phyloP scores from a whole-genome alignment of 2,329 filamentous ascomycete genomes.

The Aspergillus sp. region DNA sequence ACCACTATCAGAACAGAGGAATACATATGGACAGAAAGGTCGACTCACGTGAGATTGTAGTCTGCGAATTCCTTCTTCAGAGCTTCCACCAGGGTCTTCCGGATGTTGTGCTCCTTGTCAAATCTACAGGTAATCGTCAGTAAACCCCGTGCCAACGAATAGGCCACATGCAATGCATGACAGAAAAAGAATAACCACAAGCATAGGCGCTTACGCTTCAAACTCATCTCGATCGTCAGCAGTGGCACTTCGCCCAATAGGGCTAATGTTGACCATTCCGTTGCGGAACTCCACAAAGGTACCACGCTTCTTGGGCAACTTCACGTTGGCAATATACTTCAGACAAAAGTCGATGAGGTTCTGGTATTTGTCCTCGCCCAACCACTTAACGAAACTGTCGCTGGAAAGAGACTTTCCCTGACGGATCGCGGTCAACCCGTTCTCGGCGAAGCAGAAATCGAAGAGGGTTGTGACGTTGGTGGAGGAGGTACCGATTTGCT shows the following conservation, averaged over 20 bases:
- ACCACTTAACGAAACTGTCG: conserved; percentile 82
- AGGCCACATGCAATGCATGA: not conserved
- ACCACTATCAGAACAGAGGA: conserved; percentile 3
- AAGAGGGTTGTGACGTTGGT: conserved; percentile 74
- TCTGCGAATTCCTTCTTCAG: conserved; percentile 76
- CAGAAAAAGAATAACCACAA: not conserved
- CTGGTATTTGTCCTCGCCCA: conserved; percentile 73
- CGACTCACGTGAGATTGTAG: conserved; percentile 71
- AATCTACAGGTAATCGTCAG: conserved; percentile 39
- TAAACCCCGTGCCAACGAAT: not conserved
- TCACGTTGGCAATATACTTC: conserved; percentile 53
- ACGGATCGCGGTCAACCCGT: conserved; percentile 86
- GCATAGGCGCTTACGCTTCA: conserved; percentile 41
- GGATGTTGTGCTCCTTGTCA: conserved; percentile 68
- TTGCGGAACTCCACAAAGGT: conserved; percentile 61
- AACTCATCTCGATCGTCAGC: conserved; percentile 73
- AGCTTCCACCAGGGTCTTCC: conserved; percentile 65
- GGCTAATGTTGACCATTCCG: conserved; percentile 58
- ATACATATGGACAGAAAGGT: not conserved
- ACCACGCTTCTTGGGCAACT: conserved; percentile 55
- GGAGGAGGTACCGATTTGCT: conserved; percentile 69
- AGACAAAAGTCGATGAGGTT: conserved; percentile 51
- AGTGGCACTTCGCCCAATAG: conserved; percentile 71
- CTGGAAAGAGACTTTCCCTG: conserved; percentile 66
- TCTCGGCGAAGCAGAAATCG: conserved; percentile 97